Conservation (phyloP, 2,329 filamentous ascomycete species). For the Fusarium coffeatum region DNA sequence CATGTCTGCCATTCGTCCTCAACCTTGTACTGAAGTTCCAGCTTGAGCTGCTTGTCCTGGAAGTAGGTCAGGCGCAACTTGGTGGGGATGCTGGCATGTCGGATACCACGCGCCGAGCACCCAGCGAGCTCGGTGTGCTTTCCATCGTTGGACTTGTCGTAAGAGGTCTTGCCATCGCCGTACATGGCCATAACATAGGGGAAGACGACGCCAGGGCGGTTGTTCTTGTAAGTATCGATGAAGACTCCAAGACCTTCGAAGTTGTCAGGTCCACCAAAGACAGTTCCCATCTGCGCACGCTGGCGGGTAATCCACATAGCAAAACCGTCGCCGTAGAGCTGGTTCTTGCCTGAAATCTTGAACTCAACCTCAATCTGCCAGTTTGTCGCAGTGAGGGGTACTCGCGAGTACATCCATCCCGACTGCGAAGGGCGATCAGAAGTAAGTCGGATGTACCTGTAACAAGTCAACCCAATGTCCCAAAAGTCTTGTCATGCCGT, state of each 20-base stretch:
- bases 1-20: conserved; percentile 90
- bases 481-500: conserved; percentile 9
- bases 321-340: conserved; percentile 94
- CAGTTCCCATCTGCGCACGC: conserved; percentile 80
- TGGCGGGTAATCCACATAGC: conserved; percentile 98
- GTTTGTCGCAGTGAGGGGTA: conserved; percentile 96
- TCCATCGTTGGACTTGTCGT: conserved; percentile 95
- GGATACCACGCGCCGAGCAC: conserved; percentile 92
- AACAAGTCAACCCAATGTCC: conserved; percentile 41
- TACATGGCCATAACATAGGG: conserved; percentile 99
- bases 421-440: conserved; percentile 90
- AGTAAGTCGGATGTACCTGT: conserved; percentile 90
- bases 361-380: conserved; percentile 99
- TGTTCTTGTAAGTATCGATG: conserved; percentile 99
- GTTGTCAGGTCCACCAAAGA: conserved; percentile 88
- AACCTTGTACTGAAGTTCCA: conserved; percentile 94
- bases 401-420: conserved; percentile 93
- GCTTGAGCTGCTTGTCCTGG: conserved; percentile 89
- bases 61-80: conserved; percentile 94
- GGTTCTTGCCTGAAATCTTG: conserved; percentile 88
- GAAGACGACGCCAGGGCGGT: conserved; percentile 93
- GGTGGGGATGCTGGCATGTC: conserved; percentile 81
- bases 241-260: conserved; percentile 97
- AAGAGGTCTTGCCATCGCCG: conserved; percentile 87
- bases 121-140: conserved; percentile 93